A percentile compares a stretch with the other conserved stretches of the same genome.
phyloP scores from a whole-genome alignment of 768 basidiomycete genomes.

The Kondoa subrosea region DNA sequence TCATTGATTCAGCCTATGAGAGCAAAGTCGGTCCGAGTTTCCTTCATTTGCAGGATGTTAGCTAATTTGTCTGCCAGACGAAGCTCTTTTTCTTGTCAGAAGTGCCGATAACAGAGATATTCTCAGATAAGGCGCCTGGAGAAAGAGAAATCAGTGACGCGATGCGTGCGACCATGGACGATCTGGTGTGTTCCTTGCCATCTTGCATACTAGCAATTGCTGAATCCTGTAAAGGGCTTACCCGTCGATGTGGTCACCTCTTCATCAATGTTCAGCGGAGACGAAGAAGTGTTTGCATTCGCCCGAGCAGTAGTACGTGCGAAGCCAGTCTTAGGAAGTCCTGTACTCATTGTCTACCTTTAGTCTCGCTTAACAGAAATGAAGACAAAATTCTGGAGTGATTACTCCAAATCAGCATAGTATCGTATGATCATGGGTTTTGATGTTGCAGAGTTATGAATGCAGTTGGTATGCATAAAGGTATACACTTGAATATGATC shows the following conservation, averaged over 20 bases:
- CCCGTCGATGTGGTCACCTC: slow-evolving; percentile 56
- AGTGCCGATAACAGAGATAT: slow-evolving; percentile 76
- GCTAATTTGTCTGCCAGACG: slow-evolving; percentile 39
- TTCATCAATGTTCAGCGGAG: slow-evolving; percentile 83
- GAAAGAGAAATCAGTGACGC: slow-evolving; percentile 38
- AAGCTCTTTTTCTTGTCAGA: slow-evolving; percentile 83
- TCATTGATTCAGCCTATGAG: slow-evolving; percentile 53
- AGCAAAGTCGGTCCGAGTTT: slow-evolving; percentile 6
- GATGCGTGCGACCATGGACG: slow-evolving; percentile 66
- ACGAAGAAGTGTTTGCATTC: slow-evolving; percentile 95
- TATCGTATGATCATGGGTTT: too few relatives aligned
- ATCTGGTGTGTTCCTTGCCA: slow-evolving; percentile 45
- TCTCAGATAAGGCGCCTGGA: slow-evolving; percentile 48
- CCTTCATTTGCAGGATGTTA: background rate
- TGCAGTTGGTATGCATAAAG: background rate
- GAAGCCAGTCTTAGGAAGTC: background rate
- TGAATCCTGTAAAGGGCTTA: slow-evolving; percentile 44
- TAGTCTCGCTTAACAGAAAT: slow-evolving; percentile 16
- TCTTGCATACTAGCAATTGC: background rate
- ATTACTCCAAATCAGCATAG: background rate
- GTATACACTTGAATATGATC: background rate
- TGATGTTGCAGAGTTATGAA: background rate
- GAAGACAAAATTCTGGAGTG: slow-evolving; percentile 18
- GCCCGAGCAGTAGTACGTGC: slow-evolving; percentile 49
- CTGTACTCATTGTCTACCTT: background rate